Evolutionary conservation across 306 rosid species (phyloP), one percentile per base, ranked within the genome.

Genomic region (Begonia loranthoides): DNA sequence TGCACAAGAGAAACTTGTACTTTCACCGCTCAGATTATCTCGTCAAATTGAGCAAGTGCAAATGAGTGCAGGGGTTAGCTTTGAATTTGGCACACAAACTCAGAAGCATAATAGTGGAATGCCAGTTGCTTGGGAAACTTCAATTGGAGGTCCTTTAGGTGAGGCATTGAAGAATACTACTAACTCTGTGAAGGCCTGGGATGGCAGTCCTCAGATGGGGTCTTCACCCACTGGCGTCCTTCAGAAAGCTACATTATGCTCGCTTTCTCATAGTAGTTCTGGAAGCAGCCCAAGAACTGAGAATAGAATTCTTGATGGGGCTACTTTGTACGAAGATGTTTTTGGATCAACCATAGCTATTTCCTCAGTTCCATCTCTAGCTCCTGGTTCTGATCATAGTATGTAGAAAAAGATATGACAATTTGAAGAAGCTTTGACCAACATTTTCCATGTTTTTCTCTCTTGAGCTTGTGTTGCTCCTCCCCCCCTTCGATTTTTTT

Each of bases 61-160:
- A 45, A 72, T 63, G 73, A 62, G 21, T 34, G 6, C 36, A 1
- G 22, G 22, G 22, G 22, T 4, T 7, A 28, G 9, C 36, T 28
- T 28, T 28, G 36, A 28, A 28, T 28, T 28, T 28, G 36, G 36
- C 36, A 4, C 36, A 7, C 36, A 28, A 28, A 7, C 0, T 28
- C 54, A 54, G 34, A 49, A 62, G 64, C 64, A 57, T 58, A 44
- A 59, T 13, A 56, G 57, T 13, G 51, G 64, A 69, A 61, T 57
- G 17, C 62, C 79, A 10, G 39, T 52, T 55, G 24, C 62, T 8
- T 75, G 76, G 76, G 72, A 56, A 38, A 59, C 60, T 63, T 70
- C 81, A 28, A 49, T 75, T 61, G 82, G 79, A 10, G 82, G 82
- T 51, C 82, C 82, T 47, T 52, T 76, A 15, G 82, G 82, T 22